Percentiles rank a stretch among this genome's conserved stretches.
Conservation (phyloP, 2,329 filamentous ascomycete genomes). For the Hymenoscyphus fructigenus region DNA sequence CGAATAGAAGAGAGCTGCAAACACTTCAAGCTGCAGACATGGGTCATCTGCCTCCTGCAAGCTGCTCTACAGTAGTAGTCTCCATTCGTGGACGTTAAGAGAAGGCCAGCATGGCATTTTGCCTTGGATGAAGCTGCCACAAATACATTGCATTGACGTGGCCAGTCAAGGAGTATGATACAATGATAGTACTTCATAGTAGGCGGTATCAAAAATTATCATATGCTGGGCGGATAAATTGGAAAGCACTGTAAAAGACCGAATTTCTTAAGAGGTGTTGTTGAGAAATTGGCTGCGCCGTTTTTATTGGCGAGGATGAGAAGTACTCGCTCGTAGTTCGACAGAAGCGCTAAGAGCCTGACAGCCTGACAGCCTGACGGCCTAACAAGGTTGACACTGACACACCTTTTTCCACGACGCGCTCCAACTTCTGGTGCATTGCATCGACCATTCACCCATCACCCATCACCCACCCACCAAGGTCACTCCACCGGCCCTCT, state of each 20-base stretch:
- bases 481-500: conserved; percentile 1
- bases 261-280: no score
- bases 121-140: background rate
- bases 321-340: background rate
- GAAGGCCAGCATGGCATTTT: no score
- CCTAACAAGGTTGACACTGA: background rate
- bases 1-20: no score
- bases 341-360: background rate
- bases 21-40: no score
- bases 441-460: background rate
- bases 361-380: background rate
- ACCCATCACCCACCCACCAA: background rate
- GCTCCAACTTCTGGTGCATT: background rate
- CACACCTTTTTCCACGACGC: background rate
- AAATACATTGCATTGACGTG: background rate
- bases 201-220: background rate
- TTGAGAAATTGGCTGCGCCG: no score
- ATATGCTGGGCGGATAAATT: background rate
- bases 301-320: no score
- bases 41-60: no score
- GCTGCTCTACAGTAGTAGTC: no score
- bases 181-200: background rate
- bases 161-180: background rate
- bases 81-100: no score
- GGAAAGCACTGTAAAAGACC: background rate